Evolutionary conservation across 73 alveolate genomes (phyloP).

Genomic region (Symbiodinium pilosum): DNA sequence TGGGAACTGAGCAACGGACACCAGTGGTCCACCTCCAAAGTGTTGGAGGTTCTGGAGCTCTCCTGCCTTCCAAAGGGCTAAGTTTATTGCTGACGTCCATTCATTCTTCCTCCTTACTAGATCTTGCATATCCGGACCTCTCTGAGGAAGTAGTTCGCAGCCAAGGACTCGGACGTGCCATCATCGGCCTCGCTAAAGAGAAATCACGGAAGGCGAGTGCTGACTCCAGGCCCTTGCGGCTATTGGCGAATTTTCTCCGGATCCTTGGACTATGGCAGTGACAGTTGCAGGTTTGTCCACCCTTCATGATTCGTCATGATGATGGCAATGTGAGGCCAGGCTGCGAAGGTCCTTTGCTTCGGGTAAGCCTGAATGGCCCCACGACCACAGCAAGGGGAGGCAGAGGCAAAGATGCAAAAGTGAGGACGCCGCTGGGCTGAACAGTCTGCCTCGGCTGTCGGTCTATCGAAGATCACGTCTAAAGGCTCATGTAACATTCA

Average conservation of each 20-base stretch:
- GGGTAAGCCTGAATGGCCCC: background rate
- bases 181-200: background rate
- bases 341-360: background rate
- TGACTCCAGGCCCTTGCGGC: background rate
- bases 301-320: no score
- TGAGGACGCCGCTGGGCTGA: background rate
- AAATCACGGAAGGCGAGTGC: no score
- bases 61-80: constrained; percentile 24
- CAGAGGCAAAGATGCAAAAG: no score
- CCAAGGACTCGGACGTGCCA: constrained; percentile 30
- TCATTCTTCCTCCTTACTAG: no score
- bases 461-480: background rate
- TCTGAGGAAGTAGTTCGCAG: constrained; percentile 72
- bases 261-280: background rate
- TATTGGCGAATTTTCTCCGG: no score
- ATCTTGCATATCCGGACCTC: no score
- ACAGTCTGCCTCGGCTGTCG: background rate
- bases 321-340: background rate
- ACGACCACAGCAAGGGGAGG: background rate
- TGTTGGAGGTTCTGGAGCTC: constrained; percentile 82
- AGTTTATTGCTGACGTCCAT: no score
- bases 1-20: constrained; percentile 10
- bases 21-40: constrained; percentile 87
- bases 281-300: no score
- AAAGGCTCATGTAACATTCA: background rate